Conservation (phyloP, 1,139 yeast genomes). For the Blastobotrys persicus region DNA sequence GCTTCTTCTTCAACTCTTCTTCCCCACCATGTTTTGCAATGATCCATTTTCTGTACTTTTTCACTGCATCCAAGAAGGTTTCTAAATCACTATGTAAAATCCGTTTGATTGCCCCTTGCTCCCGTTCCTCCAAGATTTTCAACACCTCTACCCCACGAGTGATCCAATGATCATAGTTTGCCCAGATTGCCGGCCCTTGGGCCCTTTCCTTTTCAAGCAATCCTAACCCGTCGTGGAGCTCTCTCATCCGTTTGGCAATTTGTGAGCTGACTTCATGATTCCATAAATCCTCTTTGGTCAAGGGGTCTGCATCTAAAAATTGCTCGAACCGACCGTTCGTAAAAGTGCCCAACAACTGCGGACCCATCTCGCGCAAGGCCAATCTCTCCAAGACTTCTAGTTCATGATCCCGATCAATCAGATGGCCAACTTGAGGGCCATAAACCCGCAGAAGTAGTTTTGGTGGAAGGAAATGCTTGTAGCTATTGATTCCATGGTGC, state of each 20-base stretch:
- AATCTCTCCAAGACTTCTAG: slow-evolving; percentile 69
- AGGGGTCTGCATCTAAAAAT: slow-evolving; percentile 74
- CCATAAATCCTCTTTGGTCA: slow-evolving; percentile 69
- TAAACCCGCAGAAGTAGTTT: slow-evolving; percentile 70
- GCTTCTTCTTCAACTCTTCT: slow-evolving; percentile 44
- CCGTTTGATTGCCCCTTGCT: slow-evolving; percentile 22
- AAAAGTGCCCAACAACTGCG: slow-evolving; percentile 83
- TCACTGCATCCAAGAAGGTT: slow-evolving; percentile 48
- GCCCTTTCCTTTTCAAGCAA: slow-evolving; percentile 51
- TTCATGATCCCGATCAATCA: slow-evolving; percentile 84
- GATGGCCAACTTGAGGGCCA: slow-evolving; percentile 85
- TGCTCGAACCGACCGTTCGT: slow-evolving; percentile 91
- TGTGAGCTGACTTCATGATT: slow-evolving; percentile 74
- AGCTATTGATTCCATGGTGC: slow-evolving; percentile 14
- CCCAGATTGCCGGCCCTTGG: slow-evolving; percentile 69
- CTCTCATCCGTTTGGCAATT: slow-evolving; percentile 96
- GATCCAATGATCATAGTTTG: slow-evolving; percentile 69
- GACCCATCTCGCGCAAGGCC: slow-evolving; percentile 79
- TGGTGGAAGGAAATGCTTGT: slow-evolving; percentile 42
- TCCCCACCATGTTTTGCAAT: slow-evolving; percentile 48
- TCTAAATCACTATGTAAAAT: slow-evolving; percentile 46
- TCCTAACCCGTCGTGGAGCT: slow-evolving; percentile 78
- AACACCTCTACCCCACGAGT: slow-evolving; percentile 48
- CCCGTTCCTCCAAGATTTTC: slow-evolving; percentile 29
- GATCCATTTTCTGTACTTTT: slow-evolving; percentile 62